These are phyloP conservation scores for Biscogniauxia marginata DNA, from an alignment of 2,329 filamentous ascomycete species.

Conservation along the genomic window DNA sequence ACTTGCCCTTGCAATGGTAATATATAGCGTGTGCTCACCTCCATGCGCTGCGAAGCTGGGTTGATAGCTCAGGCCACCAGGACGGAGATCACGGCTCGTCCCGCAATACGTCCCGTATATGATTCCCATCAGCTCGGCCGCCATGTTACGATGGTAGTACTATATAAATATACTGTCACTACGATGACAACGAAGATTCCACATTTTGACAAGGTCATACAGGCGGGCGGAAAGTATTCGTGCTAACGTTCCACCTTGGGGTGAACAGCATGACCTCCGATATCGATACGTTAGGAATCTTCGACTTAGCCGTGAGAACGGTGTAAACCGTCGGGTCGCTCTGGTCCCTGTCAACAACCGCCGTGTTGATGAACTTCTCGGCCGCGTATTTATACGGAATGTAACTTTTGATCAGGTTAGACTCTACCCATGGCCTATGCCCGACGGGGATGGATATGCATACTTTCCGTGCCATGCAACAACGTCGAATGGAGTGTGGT, in stretches of 20 bases:
- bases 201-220: conserved; percentile 5
- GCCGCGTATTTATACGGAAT: conserved; percentile 49
- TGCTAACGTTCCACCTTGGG: conserved; percentile 59
- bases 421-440: background rate
- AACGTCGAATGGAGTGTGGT: conserved; percentile 64
- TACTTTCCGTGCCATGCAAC: conserved; percentile 67
- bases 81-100: conserved; percentile 27
- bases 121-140: conserved; percentile 50
- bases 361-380: conserved; percentile 55
- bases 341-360: conserved; percentile 58
- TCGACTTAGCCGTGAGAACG: conserved; percentile 57
- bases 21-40: background rate
- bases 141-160: conserved; percentile 58
- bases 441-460: conserved; percentile 30
- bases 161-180: conserved; percentile 6
- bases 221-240: conserved; percentile 56
- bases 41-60: conserved; percentile 32
- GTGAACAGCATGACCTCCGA: conserved; percentile 65
- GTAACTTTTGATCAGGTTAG: conserved; percentile 5
- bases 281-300: conserved; percentile 49
- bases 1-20: background rate
- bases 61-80: conserved; percentile 32
- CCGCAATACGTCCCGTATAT: conserved; percentile 34
- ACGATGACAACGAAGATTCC: background rate
- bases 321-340: conserved; percentile 62